These are phyloP conservation scores for Yamadazyma triangularis DNA, from an alignment of 1,139 yeast species.

Conservation along the genomic window DNA sequence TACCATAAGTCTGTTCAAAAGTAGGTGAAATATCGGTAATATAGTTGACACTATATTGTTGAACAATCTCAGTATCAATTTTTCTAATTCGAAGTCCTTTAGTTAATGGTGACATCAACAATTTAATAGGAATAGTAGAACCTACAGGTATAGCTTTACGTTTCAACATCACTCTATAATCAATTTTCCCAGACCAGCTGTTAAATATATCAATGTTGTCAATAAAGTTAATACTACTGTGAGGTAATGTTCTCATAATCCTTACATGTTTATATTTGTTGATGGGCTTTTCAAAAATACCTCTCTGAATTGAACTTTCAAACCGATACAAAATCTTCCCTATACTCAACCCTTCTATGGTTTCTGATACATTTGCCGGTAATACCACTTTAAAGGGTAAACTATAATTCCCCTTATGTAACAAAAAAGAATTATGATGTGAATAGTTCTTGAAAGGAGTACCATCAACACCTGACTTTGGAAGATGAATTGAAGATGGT, in stretches of 20 bases:
- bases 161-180: constrained; percentile 55
- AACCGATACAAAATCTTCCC: constrained; percentile 56
- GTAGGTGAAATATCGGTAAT: constrained; percentile 39
- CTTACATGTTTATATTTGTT: constrained; percentile 28
- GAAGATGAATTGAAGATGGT: constrained; percentile 17
- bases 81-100: constrained; percentile 51
- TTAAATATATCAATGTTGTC: constrained; percentile 59
- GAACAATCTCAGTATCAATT: constrained; percentile 48
- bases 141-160: constrained; percentile 62
- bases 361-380: constrained; percentile 61
- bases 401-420: constrained; percentile 64
- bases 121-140: constrained; percentile 45
- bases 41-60: constrained; percentile 40
- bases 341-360: constrained; percentile 59
- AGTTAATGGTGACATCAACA: constrained; percentile 54
- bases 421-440: constrained; percentile 34
- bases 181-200: constrained; percentile 62
- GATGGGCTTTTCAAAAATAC: constrained; percentile 40
- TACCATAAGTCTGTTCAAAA: constrained; percentile 36
- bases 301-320: constrained; percentile 52
- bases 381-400: constrained; percentile 54
- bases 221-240: constrained; percentile 43
- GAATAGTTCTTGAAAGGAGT: constrained; percentile 34
- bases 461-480: constrained; percentile 40
- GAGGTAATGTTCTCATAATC: constrained; percentile 47